Percentiles rank a stretch among this genome's conserved stretches.
Conservation (phyloP, 2,329 filamentous ascomycete species). For the Pyricularia sp. region DNA sequence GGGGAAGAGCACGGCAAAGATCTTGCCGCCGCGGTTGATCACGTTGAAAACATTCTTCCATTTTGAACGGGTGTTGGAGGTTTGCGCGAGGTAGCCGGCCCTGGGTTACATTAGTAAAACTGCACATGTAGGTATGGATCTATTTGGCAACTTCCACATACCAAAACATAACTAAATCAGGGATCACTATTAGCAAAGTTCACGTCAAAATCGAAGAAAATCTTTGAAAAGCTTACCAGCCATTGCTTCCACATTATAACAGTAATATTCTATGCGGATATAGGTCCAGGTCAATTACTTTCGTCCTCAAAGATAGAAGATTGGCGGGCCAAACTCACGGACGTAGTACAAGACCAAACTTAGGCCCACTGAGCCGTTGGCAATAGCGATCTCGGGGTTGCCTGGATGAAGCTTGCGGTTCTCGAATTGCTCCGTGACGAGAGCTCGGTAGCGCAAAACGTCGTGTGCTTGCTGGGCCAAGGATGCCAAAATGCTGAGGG, state of each 20-base stretch:
- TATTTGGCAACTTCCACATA: too few species aligned
- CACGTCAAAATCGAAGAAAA: too few species aligned
- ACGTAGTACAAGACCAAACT: conserved; percentile 17
- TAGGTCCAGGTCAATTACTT: background rate
- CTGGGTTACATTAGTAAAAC: conserved; percentile 2
- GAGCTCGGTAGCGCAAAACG: conserved; percentile 12
- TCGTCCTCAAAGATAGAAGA: background rate
- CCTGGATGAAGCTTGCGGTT: conserved; percentile 11
- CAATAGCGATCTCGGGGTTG: conserved; percentile 13
- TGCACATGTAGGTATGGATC: too few species aligned
- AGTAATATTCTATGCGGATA: background rate
- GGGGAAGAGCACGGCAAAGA: conserved; percentile 12
- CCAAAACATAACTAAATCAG: background rate
- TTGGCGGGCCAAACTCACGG: conserved; percentile 11
- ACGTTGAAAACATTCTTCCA: conserved; percentile 9
- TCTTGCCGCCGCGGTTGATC: conserved; percentile 13
- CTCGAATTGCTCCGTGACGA: conserved; percentile 10
- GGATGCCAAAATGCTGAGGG: conserved; percentile 15
- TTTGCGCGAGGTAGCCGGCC: conserved; percentile 14
- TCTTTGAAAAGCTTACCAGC: too few species aligned
- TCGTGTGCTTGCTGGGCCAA: conserved; percentile 16
- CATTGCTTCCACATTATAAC: background rate
- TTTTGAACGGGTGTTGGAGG: background rate
- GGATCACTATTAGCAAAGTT: too few species aligned
- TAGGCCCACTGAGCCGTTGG: conserved; percentile 15